A percentile compares a stretch with the other conserved stretches of the same genome.
phyloP scores from a whole-genome alignment of 306 rosid species.

The Lathyrus sativus region DNA sequence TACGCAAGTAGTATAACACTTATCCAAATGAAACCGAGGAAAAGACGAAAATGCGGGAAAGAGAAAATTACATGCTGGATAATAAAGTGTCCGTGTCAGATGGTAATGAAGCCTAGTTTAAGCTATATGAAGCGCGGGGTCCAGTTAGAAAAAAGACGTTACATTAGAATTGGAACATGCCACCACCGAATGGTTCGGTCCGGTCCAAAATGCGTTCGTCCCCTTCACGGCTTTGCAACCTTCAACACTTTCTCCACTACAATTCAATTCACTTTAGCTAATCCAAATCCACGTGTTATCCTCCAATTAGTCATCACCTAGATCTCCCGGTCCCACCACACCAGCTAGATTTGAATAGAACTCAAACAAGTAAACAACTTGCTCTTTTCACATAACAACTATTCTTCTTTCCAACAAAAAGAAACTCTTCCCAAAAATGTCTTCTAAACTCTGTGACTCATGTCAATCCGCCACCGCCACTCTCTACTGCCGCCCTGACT shows the following conservation, averaged over 20 bases:
- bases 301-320: background rate
- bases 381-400: conserved; percentile 31
- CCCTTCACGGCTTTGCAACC: background rate
- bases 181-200: background rate
- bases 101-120: conserved; percentile 8
- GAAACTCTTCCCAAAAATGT: conserved; percentile 45
- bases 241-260: background rate
- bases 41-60: background rate
- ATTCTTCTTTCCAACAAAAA: background rate
- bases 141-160: background rate
- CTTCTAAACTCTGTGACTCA: conserved; percentile 93
- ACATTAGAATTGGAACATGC: background rate
- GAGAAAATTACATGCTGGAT: background rate
- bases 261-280: conserved; percentile 48
- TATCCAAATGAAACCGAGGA: no score
- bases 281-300: conserved; percentile 46
- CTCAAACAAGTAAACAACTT: background rate
- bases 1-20: no score
- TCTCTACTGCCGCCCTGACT: conserved; percentile 86
- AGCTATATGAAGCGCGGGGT: conserved; percentile 20
- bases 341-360: conserved; percentile 43
- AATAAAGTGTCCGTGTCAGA: background rate
- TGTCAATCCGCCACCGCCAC: conserved; percentile 85
- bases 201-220: background rate
- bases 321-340: conserved; percentile 71